Evolutionary conservation across 805 yeast genomes (phyloP), one percentile per base, ranked within the genome.

Genomic region (Candida railenensis): DNA sequence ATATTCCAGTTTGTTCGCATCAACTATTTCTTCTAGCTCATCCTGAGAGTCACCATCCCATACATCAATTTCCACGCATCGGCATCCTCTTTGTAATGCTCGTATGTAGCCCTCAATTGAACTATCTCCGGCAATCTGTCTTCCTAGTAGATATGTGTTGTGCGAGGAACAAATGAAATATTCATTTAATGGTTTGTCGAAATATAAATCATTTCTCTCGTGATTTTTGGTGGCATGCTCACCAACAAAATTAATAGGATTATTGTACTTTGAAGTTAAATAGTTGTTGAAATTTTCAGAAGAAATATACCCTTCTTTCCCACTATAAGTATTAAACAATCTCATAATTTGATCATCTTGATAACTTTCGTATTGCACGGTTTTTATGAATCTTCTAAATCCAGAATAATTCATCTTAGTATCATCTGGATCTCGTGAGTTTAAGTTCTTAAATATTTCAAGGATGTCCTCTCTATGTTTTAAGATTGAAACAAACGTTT

Each of bases 111-210:
- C 95, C 58, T 92, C 97, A 1, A 89, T 82, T 0, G 97, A 89
- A 0, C 97, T 85, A 2, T 80, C 83, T 18, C 94, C 96, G 2
- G 84, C 96, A 15, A 88, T 77, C 59, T 94, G 99, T 34, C 94
- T 74, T 0, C 99, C 99, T 22, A 83, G 65, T 2, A 94, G 70
- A 58, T 94, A 94, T 0, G 99, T 94, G 61, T 94, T 94, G 63
- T 94, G 99, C 0, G 97, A 90, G 0, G 97, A 89, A 0, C 96
- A 89, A 25, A 95, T 87, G 59, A 71, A 89, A 62, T 95, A 94
- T 55, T 91, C 92, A 58, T 82, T 88, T 33, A 94, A 58, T 0
- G 99, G 98, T 37, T 60, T 56, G 18, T 53, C 47, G 43, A 55
- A 69, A 48, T 70, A 71, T 11, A 47, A 53, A 4, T 36, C 46